Evolutionary conservation across 495 filamentous ascomycete genomes (phyloP).

Genomic region (Aspergillus conjunctus): DNA sequence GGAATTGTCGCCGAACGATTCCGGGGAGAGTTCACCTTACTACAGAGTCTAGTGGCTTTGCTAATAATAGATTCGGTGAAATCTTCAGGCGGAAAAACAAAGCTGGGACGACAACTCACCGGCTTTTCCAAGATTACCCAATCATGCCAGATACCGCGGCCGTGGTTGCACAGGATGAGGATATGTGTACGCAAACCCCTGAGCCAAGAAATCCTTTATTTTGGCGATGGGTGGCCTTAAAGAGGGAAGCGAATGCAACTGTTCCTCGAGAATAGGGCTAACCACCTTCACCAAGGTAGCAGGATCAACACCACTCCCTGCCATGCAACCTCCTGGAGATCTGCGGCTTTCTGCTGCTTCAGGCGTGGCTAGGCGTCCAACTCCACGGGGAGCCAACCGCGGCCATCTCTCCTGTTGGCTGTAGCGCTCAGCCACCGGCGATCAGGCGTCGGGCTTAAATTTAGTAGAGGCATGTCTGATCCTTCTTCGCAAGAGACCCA

Average conservation of each 20-base stretch:
- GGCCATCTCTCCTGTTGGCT: background rate
- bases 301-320: background rate
- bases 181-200: background rate
- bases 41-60: background rate
- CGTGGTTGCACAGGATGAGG: background rate
- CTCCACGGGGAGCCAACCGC: background rate
- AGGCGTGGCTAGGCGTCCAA: background rate
- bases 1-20: background rate
- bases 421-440: background rate
- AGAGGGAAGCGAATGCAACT: background rate
- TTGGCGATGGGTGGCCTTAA: background rate
- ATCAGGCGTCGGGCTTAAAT: background rate
- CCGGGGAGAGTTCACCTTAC: background rate
- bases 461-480: background rate
- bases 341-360: background rate
- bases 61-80: background rate
- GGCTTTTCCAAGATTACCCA: background rate
- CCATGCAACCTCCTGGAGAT: background rate
- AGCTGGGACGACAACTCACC: background rate
- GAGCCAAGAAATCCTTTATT: background rate
- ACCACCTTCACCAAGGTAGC: background rate
- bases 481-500: background rate
- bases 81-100: background rate
- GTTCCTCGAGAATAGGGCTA: background rate
- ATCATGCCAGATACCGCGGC: background rate